Evolutionary conservation across 192 early-diverging fungal species (phyloP).

Genomic region (Gaertneriomyces sp.): DNA sequence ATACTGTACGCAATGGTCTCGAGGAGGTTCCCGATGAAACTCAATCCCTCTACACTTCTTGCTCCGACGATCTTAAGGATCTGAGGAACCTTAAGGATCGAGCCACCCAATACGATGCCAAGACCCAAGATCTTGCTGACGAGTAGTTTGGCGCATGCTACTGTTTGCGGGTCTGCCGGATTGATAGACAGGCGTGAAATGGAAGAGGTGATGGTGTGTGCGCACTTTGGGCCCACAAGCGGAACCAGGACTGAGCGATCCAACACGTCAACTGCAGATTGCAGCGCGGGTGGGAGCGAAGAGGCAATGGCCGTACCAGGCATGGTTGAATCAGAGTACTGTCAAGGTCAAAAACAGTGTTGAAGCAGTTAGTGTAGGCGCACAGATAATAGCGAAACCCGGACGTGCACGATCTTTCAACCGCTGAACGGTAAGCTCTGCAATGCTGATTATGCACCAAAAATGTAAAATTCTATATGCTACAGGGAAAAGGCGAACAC

Average conservation of each 20-base stretch:
- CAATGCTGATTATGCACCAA: too few relatives aligned
- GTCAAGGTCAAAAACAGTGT: too few relatives aligned
- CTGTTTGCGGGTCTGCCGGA: slow-evolving; percentile 43
- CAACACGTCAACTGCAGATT: too few relatives aligned
- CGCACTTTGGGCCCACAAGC: slow-evolving; percentile 80
- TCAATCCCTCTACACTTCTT: slow-evolving; percentile 74
- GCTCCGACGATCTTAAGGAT: slow-evolving; percentile 82
- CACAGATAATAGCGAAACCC: too few relatives aligned
- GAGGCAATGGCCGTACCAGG: too few relatives aligned
- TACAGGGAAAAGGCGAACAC: too few relatives aligned
- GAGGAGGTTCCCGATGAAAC: slow-evolving; percentile 71
- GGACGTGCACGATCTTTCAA: too few relatives aligned
- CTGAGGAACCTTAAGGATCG: slow-evolving; percentile 93
- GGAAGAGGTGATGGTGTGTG: slow-evolving; percentile 47
- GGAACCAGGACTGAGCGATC: slow-evolving; percentile 34
- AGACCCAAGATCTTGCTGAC: slow-evolving; percentile 89
- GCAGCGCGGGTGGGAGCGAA: too few relatives aligned
- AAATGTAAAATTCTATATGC: too few relatives aligned
- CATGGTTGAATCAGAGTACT: too few relatives aligned
- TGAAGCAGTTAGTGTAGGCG: too few relatives aligned
- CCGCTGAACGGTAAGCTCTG: too few relatives aligned
- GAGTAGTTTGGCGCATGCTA: slow-evolving; percentile 72
- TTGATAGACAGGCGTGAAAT: slow-evolving; percentile 56
- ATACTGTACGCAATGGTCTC: slow-evolving; percentile 80
- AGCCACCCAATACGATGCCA: slow-evolving; percentile 91